Percentiles rank a stretch among this genome's conserved stretches.
Conservation (phyloP, 1,139 yeast species). For the Scheffersomyces segobiensis region DNA sequence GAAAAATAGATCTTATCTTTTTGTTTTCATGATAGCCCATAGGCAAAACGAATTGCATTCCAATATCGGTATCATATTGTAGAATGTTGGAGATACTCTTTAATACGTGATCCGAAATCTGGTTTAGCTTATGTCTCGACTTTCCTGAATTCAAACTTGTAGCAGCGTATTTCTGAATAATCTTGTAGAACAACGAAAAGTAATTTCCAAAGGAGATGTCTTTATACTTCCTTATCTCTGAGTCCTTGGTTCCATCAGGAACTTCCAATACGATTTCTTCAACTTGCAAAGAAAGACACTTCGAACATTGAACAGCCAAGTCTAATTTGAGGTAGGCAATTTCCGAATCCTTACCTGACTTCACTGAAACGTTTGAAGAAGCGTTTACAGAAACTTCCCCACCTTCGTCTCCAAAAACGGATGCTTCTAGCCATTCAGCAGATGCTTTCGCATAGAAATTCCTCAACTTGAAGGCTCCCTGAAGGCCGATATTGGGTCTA, state of each 20-base stretch:
- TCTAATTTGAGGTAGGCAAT: conserved; percentile 59
- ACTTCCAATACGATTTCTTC: conserved; percentile 60
- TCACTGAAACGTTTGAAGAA: conserved; percentile 2
- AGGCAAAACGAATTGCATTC: conserved; percentile 74
- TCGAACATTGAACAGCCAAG: conserved; percentile 65
- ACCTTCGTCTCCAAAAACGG: conserved; percentile 32
- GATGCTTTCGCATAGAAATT: conserved; percentile 60
- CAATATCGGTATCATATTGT: conserved; percentile 74
- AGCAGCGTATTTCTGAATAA: conserved; percentile 60
- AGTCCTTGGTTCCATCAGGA: conserved; percentile 59
- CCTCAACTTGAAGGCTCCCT: conserved; percentile 60
- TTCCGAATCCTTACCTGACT: conserved; percentile 35
- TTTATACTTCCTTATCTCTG: conserved; percentile 58
- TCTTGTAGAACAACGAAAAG: conserved; percentile 69
- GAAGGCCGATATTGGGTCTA: conserved; percentile 37
- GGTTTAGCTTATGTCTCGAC: conserved; percentile 53
- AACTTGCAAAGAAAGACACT: conserved; percentile 55
- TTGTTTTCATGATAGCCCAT: conserved; percentile 73
- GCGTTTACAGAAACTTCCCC: background rate
- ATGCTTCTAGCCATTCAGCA: conserved; percentile 68
- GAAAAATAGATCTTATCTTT: conserved; percentile 67
- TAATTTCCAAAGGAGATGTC: conserved; percentile 69
- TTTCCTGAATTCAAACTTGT: conserved; percentile 23
- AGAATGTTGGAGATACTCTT: conserved; percentile 67
- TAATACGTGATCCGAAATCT: conserved; percentile 66